Evolutionary conservation across 164 flowering plant species (phyloP).

Genomic region (Pachysandra terminalis): DNA sequence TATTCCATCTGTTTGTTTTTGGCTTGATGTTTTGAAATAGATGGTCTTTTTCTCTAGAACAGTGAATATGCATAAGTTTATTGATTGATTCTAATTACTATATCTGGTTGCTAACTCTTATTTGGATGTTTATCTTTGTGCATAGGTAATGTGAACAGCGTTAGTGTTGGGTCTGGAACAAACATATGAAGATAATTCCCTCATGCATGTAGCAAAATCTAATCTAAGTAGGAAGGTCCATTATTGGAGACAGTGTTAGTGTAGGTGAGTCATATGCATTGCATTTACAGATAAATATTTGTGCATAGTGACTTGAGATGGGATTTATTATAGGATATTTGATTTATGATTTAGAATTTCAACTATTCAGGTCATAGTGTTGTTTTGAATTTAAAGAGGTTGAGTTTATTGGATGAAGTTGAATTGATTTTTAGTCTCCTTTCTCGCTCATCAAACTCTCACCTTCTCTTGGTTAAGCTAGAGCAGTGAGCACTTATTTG

Average conservation of each 20-base stretch:
- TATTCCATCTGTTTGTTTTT: too few relatives aligned
- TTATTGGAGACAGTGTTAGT: slow-evolving; percentile 91
- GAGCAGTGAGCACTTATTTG: too few relatives aligned
- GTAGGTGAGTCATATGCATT: slow-evolving; percentile 47
- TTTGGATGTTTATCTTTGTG: not conserved
- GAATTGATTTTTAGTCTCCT: too few relatives aligned
- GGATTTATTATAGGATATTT: not conserved
- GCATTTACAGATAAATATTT: not conserved
- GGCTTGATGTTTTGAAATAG: too few relatives aligned
- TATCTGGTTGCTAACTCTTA: not conserved
- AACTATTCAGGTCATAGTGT: slow-evolving; percentile 80
- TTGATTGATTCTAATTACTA: too few relatives aligned
- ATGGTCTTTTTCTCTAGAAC: too few relatives aligned
- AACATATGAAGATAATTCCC: slow-evolving; percentile 93
- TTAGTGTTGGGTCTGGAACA: slow-evolving; percentile 83
- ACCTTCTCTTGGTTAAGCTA: too few relatives aligned
- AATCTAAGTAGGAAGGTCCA: slow-evolving; percentile 90
- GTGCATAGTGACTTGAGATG: not conserved
- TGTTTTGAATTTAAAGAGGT: too few relatives aligned
- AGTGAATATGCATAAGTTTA: too few relatives aligned
- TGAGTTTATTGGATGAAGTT: too few relatives aligned
- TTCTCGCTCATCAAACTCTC: too few relatives aligned
- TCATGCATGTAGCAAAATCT: slow-evolving; percentile 94
- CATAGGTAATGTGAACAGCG: slow-evolving; percentile 86
- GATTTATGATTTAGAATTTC: slow-evolving; percentile 17